A percentile compares a stretch with the other conserved stretches of the same genome.
Evolutionary conservation across 139 green algal species (phyloP).

Genomic region (Astrephomene gubernaculifera): DNA sequence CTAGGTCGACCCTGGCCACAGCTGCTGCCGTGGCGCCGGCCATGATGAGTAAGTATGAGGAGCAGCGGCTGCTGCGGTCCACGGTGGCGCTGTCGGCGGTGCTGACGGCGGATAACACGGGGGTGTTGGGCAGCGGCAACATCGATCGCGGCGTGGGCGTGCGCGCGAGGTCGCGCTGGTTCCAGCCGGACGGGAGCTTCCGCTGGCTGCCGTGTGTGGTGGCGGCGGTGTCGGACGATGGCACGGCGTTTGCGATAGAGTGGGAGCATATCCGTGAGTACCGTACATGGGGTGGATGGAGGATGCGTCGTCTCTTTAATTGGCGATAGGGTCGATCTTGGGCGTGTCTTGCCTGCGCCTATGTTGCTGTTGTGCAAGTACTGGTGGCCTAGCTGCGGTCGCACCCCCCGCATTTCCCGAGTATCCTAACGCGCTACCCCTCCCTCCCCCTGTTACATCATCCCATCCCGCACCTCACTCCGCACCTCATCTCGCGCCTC

Average conservation of each 20-base stretch:
- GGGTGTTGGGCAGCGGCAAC: not conserved
- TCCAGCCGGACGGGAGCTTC: conserved; percentile 28
- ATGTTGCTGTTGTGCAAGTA: no score
- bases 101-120: conserved; percentile 35
- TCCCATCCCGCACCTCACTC: no score
- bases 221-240: conserved; percentile 17
- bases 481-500: no score
- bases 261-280: conserved; percentile 41
- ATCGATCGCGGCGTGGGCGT: conserved; percentile 28
- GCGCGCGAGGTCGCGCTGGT: conserved; percentile 41
- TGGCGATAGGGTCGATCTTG: no score
- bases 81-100: conserved; percentile 29
- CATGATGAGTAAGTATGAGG: conserved; percentile 27
- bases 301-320: no score
- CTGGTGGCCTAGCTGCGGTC: no score
- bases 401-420: no score
- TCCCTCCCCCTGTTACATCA: no score
- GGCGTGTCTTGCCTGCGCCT: no score
- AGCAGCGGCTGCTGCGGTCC: conserved; percentile 20
- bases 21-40: not conserved
- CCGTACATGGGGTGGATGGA: not conserved
- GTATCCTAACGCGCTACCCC: no score
- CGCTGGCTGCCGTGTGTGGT: conserved; percentile 52
- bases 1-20: not conserved
- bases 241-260: conserved; percentile 32